These are phyloP conservation scores for Alternaria angustiovoidea DNA, from an alignment of 2,329 filamentous ascomycete genomes.

Conservation along the genomic window DNA sequence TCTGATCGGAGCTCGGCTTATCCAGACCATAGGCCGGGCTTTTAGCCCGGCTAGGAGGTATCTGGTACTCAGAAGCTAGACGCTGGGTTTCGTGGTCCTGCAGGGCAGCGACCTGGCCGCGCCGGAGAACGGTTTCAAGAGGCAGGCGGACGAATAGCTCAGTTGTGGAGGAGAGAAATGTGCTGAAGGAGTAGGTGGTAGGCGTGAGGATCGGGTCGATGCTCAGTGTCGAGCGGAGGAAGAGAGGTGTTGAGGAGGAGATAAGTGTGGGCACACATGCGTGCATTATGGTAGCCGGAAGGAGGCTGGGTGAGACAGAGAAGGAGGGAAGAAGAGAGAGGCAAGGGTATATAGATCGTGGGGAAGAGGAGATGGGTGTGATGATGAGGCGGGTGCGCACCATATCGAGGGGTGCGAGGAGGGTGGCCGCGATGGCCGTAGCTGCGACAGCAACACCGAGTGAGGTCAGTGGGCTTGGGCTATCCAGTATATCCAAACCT, in stretches of 20 bases:
- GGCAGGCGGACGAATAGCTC: conserved; percentile 89
- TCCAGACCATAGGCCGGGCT: conserved; percentile 32
- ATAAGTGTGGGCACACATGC: conserved; percentile 84
- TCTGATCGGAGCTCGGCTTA: conserved; percentile 30
- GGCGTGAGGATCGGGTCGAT: conserved; percentile 85
- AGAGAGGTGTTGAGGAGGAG: conserved; percentile 80
- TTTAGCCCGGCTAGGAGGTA: conserved; percentile 24
- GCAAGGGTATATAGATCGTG: conserved; percentile 79
- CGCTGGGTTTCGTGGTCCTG: conserved; percentile 47
- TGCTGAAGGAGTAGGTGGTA: conserved; percentile 79
- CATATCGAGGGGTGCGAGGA: conserved; percentile 87
- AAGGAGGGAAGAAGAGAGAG: conserved; percentile 79
- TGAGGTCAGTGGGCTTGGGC: conserved; percentile 82
- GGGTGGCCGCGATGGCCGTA: conserved; percentile 74
- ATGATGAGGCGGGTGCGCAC: conserved; percentile 87
- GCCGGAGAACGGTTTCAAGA: conserved; percentile 87
- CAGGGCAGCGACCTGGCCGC: conserved; percentile 79
- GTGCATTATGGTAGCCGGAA: conserved; percentile 87
- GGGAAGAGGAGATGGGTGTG: conserved; percentile 76
- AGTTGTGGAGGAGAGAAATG: conserved; percentile 79
- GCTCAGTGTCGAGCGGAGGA: conserved; percentile 83
- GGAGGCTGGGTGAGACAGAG: conserved; percentile 71
- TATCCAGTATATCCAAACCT: conserved; percentile 80
- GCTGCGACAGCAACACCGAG: conserved; percentile 75
- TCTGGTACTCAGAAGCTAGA: conserved; percentile 35